These are phyloP conservation scores for Penstemon barbatus DNA, from an alignment of 257 asterid genomes.

Conservation along the genomic window DNA sequence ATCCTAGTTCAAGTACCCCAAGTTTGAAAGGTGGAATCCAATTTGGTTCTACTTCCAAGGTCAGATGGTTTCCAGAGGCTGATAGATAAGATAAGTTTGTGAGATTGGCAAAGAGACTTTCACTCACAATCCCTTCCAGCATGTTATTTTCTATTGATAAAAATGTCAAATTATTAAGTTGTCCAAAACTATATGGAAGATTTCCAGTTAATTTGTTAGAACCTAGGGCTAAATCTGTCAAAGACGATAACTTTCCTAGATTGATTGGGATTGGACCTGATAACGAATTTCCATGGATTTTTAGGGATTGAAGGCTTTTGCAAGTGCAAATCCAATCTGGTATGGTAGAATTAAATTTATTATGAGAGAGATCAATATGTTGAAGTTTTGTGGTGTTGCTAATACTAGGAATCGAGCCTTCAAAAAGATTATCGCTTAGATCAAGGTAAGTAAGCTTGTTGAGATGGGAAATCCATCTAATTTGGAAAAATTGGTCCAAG, in stretches of 20 bases:
- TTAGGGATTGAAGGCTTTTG: conserved; percentile 15
- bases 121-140: conserved; percentile 39
- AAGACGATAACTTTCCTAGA: conserved; percentile 28
- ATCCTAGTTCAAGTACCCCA: neutral
- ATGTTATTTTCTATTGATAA: neutral
- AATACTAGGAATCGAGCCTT: conserved; percentile 29
- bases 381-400: conserved; percentile 32
- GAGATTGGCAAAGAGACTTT: conserved; percentile 34
- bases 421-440: neutral
- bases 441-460: conserved; percentile 29
- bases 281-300: conserved; percentile 9
- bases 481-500: conserved; percentile 11
- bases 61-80: conserved; percentile 31
- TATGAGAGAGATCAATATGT: conserved; percentile 20
- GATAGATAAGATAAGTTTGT: neutral
- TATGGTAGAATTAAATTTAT: conserved; percentile 29
- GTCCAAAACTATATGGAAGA: conserved; percentile 39
- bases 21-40: conserved; percentile 38
- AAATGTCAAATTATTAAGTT: conserved; percentile 11
- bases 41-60: conserved; percentile 22
- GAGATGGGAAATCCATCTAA: conserved; percentile 38
- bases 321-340: conserved; percentile 40
- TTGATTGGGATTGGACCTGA: conserved; percentile 34
- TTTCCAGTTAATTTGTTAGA: conserved; percentile 39
- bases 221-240: neutral